A percentile compares a stretch with the other conserved stretches of the same genome.
Evolutionary conservation across 768 basidiomycete genomes (phyloP).

Genomic region (Kwoniella mangroviensis): DNA sequence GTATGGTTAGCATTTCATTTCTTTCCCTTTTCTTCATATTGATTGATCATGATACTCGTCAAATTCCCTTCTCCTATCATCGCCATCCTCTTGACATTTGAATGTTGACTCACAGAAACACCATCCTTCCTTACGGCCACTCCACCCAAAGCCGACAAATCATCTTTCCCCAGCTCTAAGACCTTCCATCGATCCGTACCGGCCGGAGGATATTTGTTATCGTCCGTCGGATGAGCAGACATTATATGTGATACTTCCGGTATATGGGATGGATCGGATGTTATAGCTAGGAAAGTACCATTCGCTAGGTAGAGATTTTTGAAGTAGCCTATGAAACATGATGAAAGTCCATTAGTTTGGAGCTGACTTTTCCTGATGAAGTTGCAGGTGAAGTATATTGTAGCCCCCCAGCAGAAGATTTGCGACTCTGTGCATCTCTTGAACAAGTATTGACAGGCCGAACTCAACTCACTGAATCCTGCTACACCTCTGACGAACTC

Average conservation of each 20-base stretch:
- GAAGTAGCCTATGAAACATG: constrained; percentile 16
- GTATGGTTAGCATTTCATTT: background rate
- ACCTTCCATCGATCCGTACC: constrained; percentile 35
- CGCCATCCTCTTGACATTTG: too few relatives aligned
- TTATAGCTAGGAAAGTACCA: constrained; percentile 38
- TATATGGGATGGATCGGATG: constrained; percentile 23
- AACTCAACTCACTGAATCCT: constrained; percentile 41
- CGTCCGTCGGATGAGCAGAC: constrained; percentile 29
- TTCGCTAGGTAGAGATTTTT: constrained; percentile 44
- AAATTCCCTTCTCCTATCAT: too few relatives aligned
- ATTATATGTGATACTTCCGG: constrained; percentile 36
- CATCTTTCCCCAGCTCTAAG: constrained; percentile 18
- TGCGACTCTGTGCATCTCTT: too few relatives aligned
- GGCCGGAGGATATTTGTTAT: constrained; percentile 30
- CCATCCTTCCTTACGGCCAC: constrained; percentile 38
- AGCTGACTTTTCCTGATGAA: too few relatives aligned
- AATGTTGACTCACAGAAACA: constrained; percentile 34
- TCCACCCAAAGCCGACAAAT: constrained; percentile 25
- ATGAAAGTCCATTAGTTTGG: too few relatives aligned
- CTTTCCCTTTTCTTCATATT: background rate
- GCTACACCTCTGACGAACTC: constrained; percentile 35
- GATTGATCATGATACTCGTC: background rate
- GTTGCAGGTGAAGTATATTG: too few relatives aligned
- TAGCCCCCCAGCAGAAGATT: too few relatives aligned
- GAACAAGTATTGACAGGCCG: too few relatives aligned